Base-by-base conservation (phyloP, 345 rosid species). In the Excoecaria agallocha region DNA sequence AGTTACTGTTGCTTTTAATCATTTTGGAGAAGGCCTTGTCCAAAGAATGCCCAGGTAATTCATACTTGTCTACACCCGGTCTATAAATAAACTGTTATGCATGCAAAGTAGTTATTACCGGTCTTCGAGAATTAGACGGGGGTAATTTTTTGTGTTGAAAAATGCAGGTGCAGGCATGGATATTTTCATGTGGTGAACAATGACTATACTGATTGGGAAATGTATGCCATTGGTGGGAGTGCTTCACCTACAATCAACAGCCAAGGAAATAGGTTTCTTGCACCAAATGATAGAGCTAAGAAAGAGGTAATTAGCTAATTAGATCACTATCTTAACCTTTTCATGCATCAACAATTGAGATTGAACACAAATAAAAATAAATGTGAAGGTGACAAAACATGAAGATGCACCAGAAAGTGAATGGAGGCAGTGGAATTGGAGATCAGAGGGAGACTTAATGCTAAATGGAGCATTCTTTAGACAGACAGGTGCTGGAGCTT, bases 161-260 rank as follows among this genome's bases (percentile, higher is more conserved):
- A 38, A 48, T 68, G 74, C 79, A 76, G 79, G 65, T 78, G 81
- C 17, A 78, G 81, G 56, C 74, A 69, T 37, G 81, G 81, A 15
- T 78, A 78, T 49, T 78, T 78, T 30, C 81, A 78, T 70, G 81
- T 78, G 74, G 78, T 74, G 71, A 78, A 78, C 74, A 78, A 78
- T 63, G 81, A 78, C 71, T 78, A 78, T n/a, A 78, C 78, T 11
- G 74, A 78, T 12, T 78, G 81, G 81, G 81, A 78, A 48, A 73
- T 78, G 77, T 74, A 78, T 39, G 81, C 78, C 25, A 78, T 78
- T n/a, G 77, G 81, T 8, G 81, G 81, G 45, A 78, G 81, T 70
- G 75, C 74, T 56, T 54, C 74, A 0, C 81, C 81, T 12, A 78
- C 81, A 4, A 78, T 78, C 17, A 57, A 72, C 57, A 78, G 81